Conservation (phyloP, 2,329 filamentous ascomycete genomes). For the Massarina eburnea region DNA sequence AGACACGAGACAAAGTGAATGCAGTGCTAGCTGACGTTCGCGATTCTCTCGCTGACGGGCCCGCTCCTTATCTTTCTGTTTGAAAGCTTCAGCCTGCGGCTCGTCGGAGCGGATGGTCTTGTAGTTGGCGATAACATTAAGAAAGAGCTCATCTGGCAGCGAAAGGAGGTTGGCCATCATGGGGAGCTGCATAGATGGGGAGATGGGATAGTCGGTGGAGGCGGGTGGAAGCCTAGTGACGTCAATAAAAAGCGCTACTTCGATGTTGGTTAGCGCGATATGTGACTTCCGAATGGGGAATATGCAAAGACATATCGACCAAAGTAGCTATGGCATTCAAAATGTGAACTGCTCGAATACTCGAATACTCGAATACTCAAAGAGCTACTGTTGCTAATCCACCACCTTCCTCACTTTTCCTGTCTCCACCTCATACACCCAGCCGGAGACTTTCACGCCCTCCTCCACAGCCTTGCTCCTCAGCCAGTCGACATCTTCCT, state of each 20-base stretch:
- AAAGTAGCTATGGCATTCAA: no score
- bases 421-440: constrained; percentile 77
- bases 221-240: no score
- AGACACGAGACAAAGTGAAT: constrained; percentile 23
- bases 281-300: no score
- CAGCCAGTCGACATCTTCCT: constrained; percentile 66
- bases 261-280: no score
- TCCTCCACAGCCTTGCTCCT: constrained; percentile 62
- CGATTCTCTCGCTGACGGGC: constrained; percentile 27
- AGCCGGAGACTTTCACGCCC: constrained; percentile 66
- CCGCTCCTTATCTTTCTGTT: constrained; percentile 15
- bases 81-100: constrained; percentile 23
- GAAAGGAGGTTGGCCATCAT: constrained; percentile 2
- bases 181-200: not conserved
- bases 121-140: constrained; percentile 17
- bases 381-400: no score
- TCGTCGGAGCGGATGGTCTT: constrained; percentile 21
- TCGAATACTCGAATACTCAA: no score
- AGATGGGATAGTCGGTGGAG: not conserved
- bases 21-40: constrained; percentile 14
- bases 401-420: constrained; percentile 60
- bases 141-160: constrained; percentile 28
- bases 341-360: no score
- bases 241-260: no score
- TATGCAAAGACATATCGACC: no score